Evolutionary conservation across 139 green algal species (phyloP).

Genomic region (Dunaliella primolecta): DNA sequence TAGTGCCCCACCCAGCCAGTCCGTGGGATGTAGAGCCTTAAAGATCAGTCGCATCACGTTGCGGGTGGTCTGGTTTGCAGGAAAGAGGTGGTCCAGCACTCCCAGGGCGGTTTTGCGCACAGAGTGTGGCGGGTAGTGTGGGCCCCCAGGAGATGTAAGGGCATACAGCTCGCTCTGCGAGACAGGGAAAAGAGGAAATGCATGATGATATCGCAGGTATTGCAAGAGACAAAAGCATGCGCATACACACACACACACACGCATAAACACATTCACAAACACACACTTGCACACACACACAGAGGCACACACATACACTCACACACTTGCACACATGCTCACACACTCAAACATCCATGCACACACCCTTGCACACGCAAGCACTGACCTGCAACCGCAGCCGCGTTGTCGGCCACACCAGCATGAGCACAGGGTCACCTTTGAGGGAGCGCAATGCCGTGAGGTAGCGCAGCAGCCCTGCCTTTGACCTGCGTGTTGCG

Average conservation of each 20-base stretch:
- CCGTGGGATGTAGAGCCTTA: conserved; percentile 54
- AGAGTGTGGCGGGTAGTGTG: conserved; percentile 60
- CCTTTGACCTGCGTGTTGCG: conserved; percentile 27
- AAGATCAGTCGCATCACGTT: conserved; percentile 43
- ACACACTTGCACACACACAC: background rate
- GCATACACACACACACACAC: no score
- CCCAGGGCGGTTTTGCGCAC: conserved; percentile 52
- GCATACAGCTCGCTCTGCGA: conserved; percentile 66
- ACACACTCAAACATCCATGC: no score
- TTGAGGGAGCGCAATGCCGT: conserved; percentile 34
- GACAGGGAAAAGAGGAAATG: background rate
- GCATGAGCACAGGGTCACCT: conserved; percentile 18
- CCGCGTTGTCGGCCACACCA: conserved; percentile 47
- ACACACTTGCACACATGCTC: background rate
- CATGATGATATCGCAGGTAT: no score
- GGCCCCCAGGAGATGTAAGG: conserved; percentile 61
- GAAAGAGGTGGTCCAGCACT: conserved; percentile 68
- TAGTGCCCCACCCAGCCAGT: conserved; percentile 37
- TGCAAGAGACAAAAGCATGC: no score
- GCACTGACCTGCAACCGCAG: conserved; percentile 34
- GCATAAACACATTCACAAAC: background rate
- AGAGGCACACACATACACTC: background rate
- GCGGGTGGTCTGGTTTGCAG: conserved; percentile 49
- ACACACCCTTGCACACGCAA: background rate
- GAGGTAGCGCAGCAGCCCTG: conserved; percentile 51